Evolutionary conservation across 805 yeast genomes (phyloP).

Genomic region (Metahyphopichia silvanorum): DNA sequence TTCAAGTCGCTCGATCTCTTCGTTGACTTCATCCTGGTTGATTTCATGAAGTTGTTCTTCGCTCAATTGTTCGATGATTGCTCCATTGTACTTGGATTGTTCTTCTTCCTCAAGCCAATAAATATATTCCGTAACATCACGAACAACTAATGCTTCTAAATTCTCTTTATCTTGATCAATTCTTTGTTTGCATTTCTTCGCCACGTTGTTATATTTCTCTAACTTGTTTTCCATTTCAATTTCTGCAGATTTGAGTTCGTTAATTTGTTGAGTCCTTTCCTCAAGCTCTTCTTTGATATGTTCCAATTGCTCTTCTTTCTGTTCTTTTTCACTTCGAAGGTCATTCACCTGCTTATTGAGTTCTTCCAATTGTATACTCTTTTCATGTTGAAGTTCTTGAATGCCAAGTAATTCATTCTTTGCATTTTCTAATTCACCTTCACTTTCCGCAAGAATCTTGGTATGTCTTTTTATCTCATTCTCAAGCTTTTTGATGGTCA

Average conservation of each 20-base stretch:
- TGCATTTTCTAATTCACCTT: slow-evolving; percentile 39
- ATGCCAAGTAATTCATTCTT: slow-evolving; percentile 21
- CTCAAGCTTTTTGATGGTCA: slow-evolving; percentile 56
- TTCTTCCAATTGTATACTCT: slow-evolving; percentile 28
- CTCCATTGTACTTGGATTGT: slow-evolving; percentile 30
- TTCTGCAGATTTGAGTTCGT: slow-evolving; percentile 59
- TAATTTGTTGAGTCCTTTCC: slow-evolving; percentile 45
- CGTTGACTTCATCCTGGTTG: slow-evolving; percentile 47
- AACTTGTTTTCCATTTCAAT: slow-evolving; percentile 62
- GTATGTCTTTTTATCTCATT: slow-evolving; percentile 58
- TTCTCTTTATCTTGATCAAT: slow-evolving; percentile 35
- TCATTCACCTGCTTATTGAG: slow-evolving; percentile 26
- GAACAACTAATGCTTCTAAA: slow-evolving; percentile 41
- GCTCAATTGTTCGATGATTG: slow-evolving; percentile 39
- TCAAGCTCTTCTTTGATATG: slow-evolving; percentile 19
- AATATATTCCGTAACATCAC: slow-evolving; percentile 53
- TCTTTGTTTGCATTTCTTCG: slow-evolving; percentile 37
- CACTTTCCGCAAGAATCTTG: slow-evolving; percentile 45
- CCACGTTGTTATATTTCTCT: slow-evolving; percentile 49
- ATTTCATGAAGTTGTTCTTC: slow-evolving; percentile 50
- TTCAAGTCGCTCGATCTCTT: slow-evolving; percentile 53
- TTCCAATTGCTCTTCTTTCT: slow-evolving; percentile 39
- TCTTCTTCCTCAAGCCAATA: slow-evolving; percentile 48
- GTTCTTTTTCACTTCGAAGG: slow-evolving; percentile 37
- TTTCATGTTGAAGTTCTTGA: slow-evolving; percentile 14